Conservation (phyloP, 1,139 yeast genomes). For the Yamadazyma conglobata region DNA sequence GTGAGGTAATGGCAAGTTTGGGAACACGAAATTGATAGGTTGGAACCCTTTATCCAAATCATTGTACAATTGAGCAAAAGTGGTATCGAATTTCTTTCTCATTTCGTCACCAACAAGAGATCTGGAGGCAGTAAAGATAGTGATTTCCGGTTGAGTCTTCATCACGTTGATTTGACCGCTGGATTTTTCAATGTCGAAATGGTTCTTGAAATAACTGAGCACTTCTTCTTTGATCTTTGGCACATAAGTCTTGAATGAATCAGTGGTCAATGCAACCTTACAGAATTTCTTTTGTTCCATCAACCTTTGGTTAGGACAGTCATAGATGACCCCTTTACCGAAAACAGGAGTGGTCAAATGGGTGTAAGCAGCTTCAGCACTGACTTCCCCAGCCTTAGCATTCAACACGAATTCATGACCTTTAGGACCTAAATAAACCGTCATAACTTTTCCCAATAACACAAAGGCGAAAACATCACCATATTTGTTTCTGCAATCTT, state of each 20-base stretch:
- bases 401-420: conserved; percentile 97
- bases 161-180: conserved; percentile 67
- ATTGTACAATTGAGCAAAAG: conserved; percentile 80
- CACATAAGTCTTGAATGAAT: conserved; percentile 79
- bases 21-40: conserved; percentile 93
- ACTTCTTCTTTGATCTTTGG: conserved; percentile 85
- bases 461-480: conserved; percentile 93
- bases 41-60: conserved; percentile 97
- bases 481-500: conserved; percentile 67
- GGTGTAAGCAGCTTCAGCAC: conserved; percentile 94
- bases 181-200: conserved; percentile 38
- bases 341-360: conserved; percentile 97
- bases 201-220: conserved; percentile 53
- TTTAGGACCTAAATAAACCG: conserved; percentile 93
- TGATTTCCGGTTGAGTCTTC: conserved; percentile 89
- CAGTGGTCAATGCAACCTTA: conserved; percentile 82
- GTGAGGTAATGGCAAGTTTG: conserved; percentile 84
- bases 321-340: conserved; percentile 95
- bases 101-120: conserved; percentile 87
- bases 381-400: conserved; percentile 83
- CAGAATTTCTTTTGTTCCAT: conserved; percentile 99
- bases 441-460: conserved; percentile 87
- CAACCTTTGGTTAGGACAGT: conserved; percentile 86
- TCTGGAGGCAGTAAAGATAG: conserved; percentile 94
- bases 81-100: conserved; percentile 76